phyloP scores from a whole-genome alignment of 352 stramenopile species.

The Globisporangium apiculatum region DNA sequence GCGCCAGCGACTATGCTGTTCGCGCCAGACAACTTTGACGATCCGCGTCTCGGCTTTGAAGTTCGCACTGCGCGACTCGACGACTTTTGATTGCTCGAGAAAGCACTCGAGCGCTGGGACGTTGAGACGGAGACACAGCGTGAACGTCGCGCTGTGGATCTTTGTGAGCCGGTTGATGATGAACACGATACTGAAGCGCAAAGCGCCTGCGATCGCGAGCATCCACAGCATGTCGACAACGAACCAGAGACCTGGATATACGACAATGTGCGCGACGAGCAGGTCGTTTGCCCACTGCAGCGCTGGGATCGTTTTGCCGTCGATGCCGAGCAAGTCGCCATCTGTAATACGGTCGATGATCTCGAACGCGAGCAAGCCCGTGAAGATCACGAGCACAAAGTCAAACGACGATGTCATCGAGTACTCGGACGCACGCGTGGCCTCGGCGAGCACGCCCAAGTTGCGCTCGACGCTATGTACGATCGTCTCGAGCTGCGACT shows the following conservation, averaged over 20 bases:
- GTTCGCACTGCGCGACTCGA: conserved; percentile 81
- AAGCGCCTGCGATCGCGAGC: conserved; percentile 25
- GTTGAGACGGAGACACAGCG: conserved; percentile 41
- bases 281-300: conserved; percentile 50
- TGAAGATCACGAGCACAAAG: conserved; percentile 89
- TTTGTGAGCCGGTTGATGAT: conserved; percentile 29
- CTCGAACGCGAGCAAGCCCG: conserved; percentile 90
- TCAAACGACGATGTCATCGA: conserved; percentile 70
- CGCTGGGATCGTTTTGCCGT: conserved; percentile 27
- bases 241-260: conserved; percentile 41
- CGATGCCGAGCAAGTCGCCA: conserved; percentile 76
- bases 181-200: conserved; percentile 30
- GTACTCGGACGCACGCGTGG: conserved; percentile 59
- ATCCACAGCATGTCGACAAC: conserved; percentile 40
- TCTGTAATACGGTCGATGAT: conserved; percentile 94
- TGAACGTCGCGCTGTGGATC: conserved; percentile 32
- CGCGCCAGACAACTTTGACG: conserved; percentile 87
- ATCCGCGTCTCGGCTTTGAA: conserved; percentile 75
- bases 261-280: conserved; percentile 34
- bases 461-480: conserved; percentile 61
- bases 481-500: conserved; percentile 57
- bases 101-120: conserved; percentile 50
- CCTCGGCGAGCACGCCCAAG: conserved; percentile 44
- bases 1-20: conserved; percentile 58
- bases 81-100: conserved; percentile 20